phyloP scores from a whole-genome alignment of 2,329 filamentous ascomycete species.

The Pseudocercospora fijiensis region DNA sequence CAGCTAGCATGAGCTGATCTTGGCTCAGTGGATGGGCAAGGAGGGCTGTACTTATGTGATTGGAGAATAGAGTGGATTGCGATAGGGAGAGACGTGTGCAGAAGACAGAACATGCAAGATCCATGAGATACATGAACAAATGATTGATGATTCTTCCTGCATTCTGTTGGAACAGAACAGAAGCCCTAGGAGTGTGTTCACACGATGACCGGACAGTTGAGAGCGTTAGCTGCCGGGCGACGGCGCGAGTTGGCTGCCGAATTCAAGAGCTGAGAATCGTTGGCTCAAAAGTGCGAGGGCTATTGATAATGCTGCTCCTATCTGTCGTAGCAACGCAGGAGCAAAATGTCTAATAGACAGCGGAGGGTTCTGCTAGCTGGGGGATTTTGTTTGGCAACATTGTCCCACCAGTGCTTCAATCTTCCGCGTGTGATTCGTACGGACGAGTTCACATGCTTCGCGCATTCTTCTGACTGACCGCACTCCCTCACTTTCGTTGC shows the following conservation, averaged over 20 bases:
- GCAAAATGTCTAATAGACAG: too few relatives aligned
- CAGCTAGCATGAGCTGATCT: background rate
- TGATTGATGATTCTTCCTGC: background rate
- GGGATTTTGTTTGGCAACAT: too few relatives aligned
- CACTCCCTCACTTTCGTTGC: background rate
- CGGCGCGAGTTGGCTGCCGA: too few relatives aligned
- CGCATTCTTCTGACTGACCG: background rate
- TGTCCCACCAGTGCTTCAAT: background rate
- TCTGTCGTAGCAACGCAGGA: too few relatives aligned
- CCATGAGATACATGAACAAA: background rate
- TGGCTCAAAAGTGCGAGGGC: too few relatives aligned
- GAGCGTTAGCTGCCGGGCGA: too few relatives aligned
- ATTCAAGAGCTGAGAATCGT: too few relatives aligned
- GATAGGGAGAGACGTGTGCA: background rate
- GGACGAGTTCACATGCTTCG: background rate
- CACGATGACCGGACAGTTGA: background rate
- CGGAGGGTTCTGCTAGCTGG: too few relatives aligned
- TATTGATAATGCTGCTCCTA: too few relatives aligned
- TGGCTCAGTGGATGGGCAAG: slow-evolving; percentile 56
- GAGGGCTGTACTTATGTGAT: slow-evolving; percentile 58
- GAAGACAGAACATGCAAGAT: background rate
- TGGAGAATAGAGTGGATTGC: slow-evolving; percentile 19
- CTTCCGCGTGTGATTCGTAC: background rate
- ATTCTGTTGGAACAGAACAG: background rate
- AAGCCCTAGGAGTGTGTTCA: background rate